Evolutionary conservation across 2,329 filamentous ascomycete species (phyloP).

Genomic region (Fusarium nanum): DNA sequence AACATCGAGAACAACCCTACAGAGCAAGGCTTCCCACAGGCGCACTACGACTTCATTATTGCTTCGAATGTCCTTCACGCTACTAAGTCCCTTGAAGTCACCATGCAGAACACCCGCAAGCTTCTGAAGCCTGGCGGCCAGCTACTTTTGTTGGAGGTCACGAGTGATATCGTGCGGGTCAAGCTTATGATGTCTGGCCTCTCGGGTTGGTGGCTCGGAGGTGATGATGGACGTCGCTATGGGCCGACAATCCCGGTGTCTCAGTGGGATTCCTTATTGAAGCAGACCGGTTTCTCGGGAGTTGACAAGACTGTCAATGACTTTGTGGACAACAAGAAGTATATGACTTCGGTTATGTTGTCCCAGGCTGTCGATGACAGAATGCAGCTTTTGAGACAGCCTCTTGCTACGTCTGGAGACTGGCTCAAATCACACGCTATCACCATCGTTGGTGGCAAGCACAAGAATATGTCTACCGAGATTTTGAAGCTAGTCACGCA

Average conservation of each 20-base stretch:
- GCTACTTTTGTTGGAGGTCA: constrained; percentile 29
- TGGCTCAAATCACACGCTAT: not conserved
- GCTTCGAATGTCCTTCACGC: constrained; percentile 52
- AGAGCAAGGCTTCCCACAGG: constrained; percentile 47
- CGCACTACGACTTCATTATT: constrained; percentile 54
- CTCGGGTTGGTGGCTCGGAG: constrained; percentile 15
- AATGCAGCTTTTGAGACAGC: not conserved
- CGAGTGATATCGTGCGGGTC: constrained; percentile 4
- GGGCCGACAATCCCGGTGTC: constrained; percentile 1
- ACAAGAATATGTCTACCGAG: no score
- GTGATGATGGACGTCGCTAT: constrained; percentile 11
- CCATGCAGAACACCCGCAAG: constrained; percentile 23
- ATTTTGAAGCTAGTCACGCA: no score
- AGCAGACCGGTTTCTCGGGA: constrained; percentile 1
- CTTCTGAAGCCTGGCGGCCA: constrained; percentile 47
- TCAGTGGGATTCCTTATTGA: not conserved
- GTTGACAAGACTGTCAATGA: constrained; percentile 9
- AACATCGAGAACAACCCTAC: not conserved
- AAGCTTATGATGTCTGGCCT: constrained; percentile 18
- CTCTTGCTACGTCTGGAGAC: not conserved
- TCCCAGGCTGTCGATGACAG: not conserved
- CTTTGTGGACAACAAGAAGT: not conserved
- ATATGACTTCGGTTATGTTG: constrained; percentile 11
- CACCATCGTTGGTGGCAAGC: not conserved
- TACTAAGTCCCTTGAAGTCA: constrained; percentile 25